Evolutionary conservation across 495 filamentous ascomycete genomes (phyloP).

Genomic region (Pseudoneurospora amorphoporcata): DNA sequence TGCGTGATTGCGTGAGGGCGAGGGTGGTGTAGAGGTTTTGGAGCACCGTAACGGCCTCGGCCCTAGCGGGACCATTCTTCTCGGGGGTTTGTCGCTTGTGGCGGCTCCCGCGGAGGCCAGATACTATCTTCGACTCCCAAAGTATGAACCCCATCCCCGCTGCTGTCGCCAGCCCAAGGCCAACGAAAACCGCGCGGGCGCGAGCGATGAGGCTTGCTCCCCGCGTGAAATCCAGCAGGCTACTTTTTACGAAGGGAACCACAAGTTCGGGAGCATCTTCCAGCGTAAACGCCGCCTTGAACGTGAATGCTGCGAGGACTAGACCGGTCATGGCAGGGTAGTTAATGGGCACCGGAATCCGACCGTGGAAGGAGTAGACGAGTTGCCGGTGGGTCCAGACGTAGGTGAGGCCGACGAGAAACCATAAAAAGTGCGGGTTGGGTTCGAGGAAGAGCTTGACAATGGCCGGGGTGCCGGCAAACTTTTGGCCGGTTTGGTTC

Average conservation of each 20-base stretch:
- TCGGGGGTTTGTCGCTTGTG: background rate
- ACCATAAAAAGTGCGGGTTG: slow-evolving; percentile 60
- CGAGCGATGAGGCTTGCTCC: slow-evolving; percentile 39
- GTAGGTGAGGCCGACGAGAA: slow-evolving; percentile 62
- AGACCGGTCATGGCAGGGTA: slow-evolving; percentile 25
- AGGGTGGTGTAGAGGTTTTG: slow-evolving; percentile 68
- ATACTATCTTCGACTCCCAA: background rate
- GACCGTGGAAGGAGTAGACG: slow-evolving; percentile 21
- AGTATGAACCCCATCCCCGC: slow-evolving; percentile 24
- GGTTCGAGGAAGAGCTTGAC: slow-evolving; percentile 53
- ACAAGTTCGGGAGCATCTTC: slow-evolving; percentile 83
- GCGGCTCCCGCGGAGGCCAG: background rate
- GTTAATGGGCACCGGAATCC: slow-evolving; percentile 17
- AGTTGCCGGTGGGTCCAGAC: slow-evolving; percentile 27
- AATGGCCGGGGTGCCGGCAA: slow-evolving; percentile 79
- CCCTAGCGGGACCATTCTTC: slow-evolving; percentile 1
- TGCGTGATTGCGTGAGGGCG: slow-evolving; percentile 74
- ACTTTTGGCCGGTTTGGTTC: slow-evolving; percentile 97
- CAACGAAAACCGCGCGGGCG: slow-evolving; percentile 43
- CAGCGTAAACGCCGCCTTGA: slow-evolving; percentile 73
- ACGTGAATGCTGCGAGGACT: slow-evolving; percentile 53
- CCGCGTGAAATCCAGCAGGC: slow-evolving; percentile 35
- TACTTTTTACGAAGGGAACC: slow-evolving; percentile 32
- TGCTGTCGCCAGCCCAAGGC: slow-evolving; percentile 34
- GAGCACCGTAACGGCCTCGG: slow-evolving; percentile 31